These are phyloP conservation scores for Colletotrichum sp. DNA, from an alignment of 2,329 filamentous ascomycete species.

Conservation along the genomic window DNA sequence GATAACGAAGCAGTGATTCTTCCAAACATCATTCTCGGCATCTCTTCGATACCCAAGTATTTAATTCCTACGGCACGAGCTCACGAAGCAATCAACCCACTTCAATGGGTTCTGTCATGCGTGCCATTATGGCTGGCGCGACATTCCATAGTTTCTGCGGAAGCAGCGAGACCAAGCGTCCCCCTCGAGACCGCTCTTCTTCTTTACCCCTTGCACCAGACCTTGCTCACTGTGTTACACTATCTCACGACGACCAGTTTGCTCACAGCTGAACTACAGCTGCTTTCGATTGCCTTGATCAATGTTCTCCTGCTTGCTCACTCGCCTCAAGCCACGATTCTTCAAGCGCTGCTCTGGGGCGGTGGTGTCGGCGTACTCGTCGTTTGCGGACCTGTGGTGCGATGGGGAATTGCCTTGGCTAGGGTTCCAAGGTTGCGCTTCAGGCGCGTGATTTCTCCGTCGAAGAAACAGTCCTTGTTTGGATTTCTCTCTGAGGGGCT, in stretches of 20 bases:
- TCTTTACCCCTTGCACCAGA: slow-evolving; percentile 85
- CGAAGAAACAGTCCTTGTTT: slow-evolving; percentile 39
- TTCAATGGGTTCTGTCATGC: slow-evolving; percentile 83
- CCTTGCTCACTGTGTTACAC: slow-evolving; percentile 74
- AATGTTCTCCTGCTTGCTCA: slow-evolving; percentile 78
- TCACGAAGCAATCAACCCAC: slow-evolving; percentile 61
- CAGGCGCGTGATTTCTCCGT: slow-evolving; percentile 53
- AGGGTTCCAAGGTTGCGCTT: slow-evolving; percentile 93
- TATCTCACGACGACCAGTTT: slow-evolving; percentile 89
- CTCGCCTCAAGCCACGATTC: slow-evolving; percentile 83
- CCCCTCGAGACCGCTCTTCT: slow-evolving; percentile 65
- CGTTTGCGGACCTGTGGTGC: slow-evolving; percentile 74
- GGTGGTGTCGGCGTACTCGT: slow-evolving; percentile 81
- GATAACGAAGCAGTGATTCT: slow-evolving; percentile 68
- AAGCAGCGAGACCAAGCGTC: slow-evolving; percentile 33
- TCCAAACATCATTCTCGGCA: slow-evolving; percentile 81
- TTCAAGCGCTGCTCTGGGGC: slow-evolving; percentile 85
- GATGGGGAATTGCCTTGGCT: slow-evolving; percentile 84
- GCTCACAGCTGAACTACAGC: slow-evolving; percentile 83
- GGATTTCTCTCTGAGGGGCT: slow-evolving; percentile 46
- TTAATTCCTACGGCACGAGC: slow-evolving; percentile 70
- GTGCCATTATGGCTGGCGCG: slow-evolving; percentile 59
- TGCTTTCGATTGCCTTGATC: slow-evolving; percentile 83
- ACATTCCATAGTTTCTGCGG: slow-evolving; percentile 1
- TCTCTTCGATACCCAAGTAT: slow-evolving; percentile 76